Evolutionary conservation across 2,329 filamentous ascomycete species (phyloP).

Genomic region (Sordariomycetes sp.): DNA sequence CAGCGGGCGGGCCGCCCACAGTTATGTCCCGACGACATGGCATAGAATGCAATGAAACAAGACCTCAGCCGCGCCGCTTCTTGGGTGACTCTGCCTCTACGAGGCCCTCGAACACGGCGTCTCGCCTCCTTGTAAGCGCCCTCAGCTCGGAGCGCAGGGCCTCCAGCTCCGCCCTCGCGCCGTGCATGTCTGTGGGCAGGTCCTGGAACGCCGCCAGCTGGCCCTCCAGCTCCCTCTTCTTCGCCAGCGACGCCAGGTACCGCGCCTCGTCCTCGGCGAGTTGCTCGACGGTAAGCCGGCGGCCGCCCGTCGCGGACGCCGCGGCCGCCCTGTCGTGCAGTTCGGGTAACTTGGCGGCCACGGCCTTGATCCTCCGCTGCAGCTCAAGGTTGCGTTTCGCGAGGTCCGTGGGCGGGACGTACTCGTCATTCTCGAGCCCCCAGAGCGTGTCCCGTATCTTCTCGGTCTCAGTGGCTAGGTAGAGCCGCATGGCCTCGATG

Average conservation of each 20-base stretch:
- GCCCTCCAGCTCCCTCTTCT: conserved; percentile 45
- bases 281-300: conserved; percentile 39
- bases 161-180: conserved; percentile 59
- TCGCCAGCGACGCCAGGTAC: conserved; percentile 41
- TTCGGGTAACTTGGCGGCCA: not conserved
- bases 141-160: conserved; percentile 50
- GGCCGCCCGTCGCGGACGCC: conserved; percentile 18
- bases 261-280: conserved; percentile 43
- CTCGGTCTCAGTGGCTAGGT: conserved; percentile 38
- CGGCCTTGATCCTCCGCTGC: conserved; percentile 52
- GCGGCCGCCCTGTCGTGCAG: conserved; percentile 33
- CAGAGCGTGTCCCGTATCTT: conserved; percentile 22
- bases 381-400: conserved; percentile 62
- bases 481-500: conserved; percentile 38
- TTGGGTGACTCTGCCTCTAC: conserved; percentile 37
- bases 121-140: conserved; percentile 46
- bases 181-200: conserved; percentile 56
- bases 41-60: not conserved
- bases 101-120: conserved; percentile 62
- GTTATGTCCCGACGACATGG: not conserved
- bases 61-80: conserved; percentile 1
- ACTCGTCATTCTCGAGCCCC: conserved; percentile 29
- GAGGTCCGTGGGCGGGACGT: conserved; percentile 42
- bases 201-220: conserved; percentile 56
- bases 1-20: not conserved